Evolutionary conservation across 2,329 filamentous ascomycete species (phyloP).

Genomic region (Alternaria ventricosa): DNA sequence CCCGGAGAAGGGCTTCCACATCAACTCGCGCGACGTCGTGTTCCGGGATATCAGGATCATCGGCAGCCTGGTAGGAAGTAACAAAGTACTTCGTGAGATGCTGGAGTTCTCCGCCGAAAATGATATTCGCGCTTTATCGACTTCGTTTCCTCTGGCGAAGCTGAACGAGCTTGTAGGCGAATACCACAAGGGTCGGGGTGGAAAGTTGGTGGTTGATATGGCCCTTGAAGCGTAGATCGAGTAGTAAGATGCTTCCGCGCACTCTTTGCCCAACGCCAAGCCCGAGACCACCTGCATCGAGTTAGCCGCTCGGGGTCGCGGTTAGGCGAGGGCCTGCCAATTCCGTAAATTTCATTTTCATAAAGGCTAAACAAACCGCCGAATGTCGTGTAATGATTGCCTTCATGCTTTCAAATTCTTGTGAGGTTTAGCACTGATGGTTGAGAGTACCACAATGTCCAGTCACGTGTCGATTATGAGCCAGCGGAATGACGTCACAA

Average conservation of each 20-base stretch:
- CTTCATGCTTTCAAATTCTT: neutral
- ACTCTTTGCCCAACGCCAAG: neutral
- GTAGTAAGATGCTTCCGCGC: neutral
- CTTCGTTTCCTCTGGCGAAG: conserved; percentile 42
- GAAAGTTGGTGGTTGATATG: conserved; percentile 56
- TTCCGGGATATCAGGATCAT: conserved; percentile 54
- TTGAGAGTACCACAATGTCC: neutral
- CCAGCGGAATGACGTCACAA: neutral
- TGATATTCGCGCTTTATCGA: conserved; percentile 44
- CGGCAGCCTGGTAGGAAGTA: conserved; percentile 53
- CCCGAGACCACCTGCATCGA: neutral
- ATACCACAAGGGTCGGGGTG: conserved; percentile 54
- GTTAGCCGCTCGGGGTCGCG: too few relatives aligned
- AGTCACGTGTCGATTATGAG: neutral
- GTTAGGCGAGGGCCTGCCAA: neutral
- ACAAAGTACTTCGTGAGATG: conserved; percentile 50
- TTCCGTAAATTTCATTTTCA: neutral
- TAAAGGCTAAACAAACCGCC: neutral
- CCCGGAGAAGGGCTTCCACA: conserved; percentile 52
- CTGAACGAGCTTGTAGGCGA: conserved; percentile 54
- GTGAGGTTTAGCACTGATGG: neutral
- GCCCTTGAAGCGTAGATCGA: conserved; percentile 19
- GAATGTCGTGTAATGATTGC: neutral
- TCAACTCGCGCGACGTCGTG: conserved; percentile 53
- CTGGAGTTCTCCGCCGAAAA: conserved; percentile 49